A percentile compares a stretch with the other conserved stretches of the same genome.
phyloP scores from a whole-genome alignment of 495 filamentous ascomycete species.

The Sporormia fimetaria region DNA sequence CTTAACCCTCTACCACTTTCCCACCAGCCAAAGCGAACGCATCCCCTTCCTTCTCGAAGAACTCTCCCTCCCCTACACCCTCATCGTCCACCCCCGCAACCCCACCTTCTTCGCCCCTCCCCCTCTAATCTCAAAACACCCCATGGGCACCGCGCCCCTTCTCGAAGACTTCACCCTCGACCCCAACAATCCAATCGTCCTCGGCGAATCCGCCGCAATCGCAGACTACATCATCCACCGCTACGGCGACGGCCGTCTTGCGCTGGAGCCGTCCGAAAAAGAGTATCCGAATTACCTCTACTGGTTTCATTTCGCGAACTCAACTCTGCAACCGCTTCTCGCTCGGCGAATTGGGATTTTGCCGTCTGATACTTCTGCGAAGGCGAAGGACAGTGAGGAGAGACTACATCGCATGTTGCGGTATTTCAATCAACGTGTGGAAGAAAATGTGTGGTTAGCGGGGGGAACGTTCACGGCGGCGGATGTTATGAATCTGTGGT shows the following conservation, averaged over 20 bases:
- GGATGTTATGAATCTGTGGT: slow-evolving; percentile 48
- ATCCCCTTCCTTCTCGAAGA: slow-evolving; percentile 55
- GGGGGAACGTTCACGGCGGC: slow-evolving; percentile 50
- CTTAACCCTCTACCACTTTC: slow-evolving; percentile 49
- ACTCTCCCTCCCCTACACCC: slow-evolving; percentile 42
- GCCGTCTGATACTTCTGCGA: not conserved
- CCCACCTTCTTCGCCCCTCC: slow-evolving; percentile 44
- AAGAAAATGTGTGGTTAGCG: slow-evolving; percentile 42
- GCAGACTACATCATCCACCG: slow-evolving; percentile 46
- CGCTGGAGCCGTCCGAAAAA: slow-evolving; percentile 33
- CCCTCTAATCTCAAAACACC: slow-evolving; percentile 33
- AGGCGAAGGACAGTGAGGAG: slow-evolving; percentile 18
- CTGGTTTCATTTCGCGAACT: slow-evolving; percentile 52
- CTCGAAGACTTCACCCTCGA: slow-evolving; percentile 38
- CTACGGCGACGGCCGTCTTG: slow-evolving; percentile 39
- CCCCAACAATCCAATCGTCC: slow-evolving; percentile 13
- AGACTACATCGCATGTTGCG: slow-evolving; percentile 4
- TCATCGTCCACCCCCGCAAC: slow-evolving; percentile 40
- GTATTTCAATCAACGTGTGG: slow-evolving; percentile 19
- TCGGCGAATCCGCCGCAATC: slow-evolving; percentile 46
- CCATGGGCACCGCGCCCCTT: slow-evolving; percentile 43
- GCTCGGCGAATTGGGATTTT: slow-evolving; percentile 14
- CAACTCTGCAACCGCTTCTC: slow-evolving; percentile 38
- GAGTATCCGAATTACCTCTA: slow-evolving; percentile 46
- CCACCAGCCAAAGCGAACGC: slow-evolving; percentile 48